Base-by-base conservation (phyloP, 345 rosid genomes). In the Garcia nutans region DNA sequence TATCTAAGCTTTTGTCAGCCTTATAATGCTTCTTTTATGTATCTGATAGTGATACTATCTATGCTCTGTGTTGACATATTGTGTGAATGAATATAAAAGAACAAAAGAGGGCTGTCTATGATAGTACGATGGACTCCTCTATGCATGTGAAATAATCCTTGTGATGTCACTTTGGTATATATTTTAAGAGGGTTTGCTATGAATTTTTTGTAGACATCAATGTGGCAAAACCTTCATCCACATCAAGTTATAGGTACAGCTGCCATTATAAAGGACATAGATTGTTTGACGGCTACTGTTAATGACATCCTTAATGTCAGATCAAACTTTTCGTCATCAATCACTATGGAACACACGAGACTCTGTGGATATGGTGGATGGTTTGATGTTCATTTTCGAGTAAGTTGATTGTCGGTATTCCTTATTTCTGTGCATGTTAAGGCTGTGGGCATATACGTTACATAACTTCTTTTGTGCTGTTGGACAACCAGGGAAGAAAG, bases 321-420 rank as follows among this genome's bases (percentile, higher is more conserved):
- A 70, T 89, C 99, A 52, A 87, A 76, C 50, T 86, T 91, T 71
- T 59, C 76, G 8, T 91, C 93, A 23, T 74, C 86, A 71, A 84
- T 93, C 75, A 85, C 69, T 58, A 60, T 76, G 76, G 84, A 77
- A 65, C 68, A 80, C 74, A 78, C 91, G 41, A 85, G 84, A 76
- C 90, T 95, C 42, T 89, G 89, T 74, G 99, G 96, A 56, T 93
- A 93, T 80, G 90, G 84, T 69, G 99, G 99, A 85, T 95, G 99
- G 99, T 95, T 95, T 65, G 99, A 95, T 81, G 98, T 95, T 84
- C 97, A 90, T 82, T 95, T 95, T 81, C 84, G 89, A 83, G 99
- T 94, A 83, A 89, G 96, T 86, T 71, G 75, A 56, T 64, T 72
- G 45, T 68, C 63, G 60, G 6, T 61, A 23, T 72, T 28, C 47